Evolutionary conservation across 139 green algal genomes (phyloP).

Genomic region (Chlamydomonas schloesseri): DNA sequence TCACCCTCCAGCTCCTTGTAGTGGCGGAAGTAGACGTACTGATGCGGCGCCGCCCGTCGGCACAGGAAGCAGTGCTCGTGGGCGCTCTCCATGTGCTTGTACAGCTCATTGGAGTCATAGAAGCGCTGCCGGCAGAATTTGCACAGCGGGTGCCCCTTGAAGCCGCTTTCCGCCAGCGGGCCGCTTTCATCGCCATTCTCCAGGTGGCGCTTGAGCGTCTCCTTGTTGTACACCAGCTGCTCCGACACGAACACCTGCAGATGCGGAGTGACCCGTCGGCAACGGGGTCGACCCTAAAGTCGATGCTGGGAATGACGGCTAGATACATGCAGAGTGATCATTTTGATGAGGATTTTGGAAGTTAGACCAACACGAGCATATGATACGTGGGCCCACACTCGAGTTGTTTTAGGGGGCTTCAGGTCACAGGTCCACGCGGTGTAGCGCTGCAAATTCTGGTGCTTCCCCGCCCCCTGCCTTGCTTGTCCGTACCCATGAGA

Average conservation of each 20-base stretch:
- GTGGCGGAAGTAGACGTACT: conserved; percentile 93
- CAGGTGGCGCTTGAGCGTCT: conserved; percentile 85
- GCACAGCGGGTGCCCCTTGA: conserved; percentile 83
- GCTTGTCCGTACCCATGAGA: too few species aligned
- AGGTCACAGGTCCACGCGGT: too few species aligned
- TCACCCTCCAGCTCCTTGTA: conserved; percentile 55
- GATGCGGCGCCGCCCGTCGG: conserved; percentile 70
- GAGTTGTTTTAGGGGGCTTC: too few species aligned
- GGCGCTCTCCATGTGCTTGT: conserved; percentile 89
- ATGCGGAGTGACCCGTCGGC: too few species aligned
- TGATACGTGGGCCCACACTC: too few species aligned
- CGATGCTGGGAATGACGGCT: too few species aligned
- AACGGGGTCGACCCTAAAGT: too few species aligned
- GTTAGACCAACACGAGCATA: too few species aligned
- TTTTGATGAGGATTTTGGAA: too few species aligned
- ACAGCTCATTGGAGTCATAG: conserved; percentile 92
- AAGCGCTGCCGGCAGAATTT: conserved; percentile 88
- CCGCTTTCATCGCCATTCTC: conserved; percentile 80
- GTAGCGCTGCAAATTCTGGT: too few species aligned
- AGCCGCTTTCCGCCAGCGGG: conserved; percentile 84
- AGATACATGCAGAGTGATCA: too few species aligned
- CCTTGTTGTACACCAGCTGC: conserved; percentile 90
- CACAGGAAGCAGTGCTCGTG: conserved; percentile 96
- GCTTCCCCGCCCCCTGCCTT: too few species aligned
- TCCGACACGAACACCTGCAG: conserved; percentile 93